These are phyloP conservation scores for Ceratocystis smalleyi DNA, from an alignment of 2,329 filamentous ascomycete genomes.

Conservation along the genomic window DNA sequence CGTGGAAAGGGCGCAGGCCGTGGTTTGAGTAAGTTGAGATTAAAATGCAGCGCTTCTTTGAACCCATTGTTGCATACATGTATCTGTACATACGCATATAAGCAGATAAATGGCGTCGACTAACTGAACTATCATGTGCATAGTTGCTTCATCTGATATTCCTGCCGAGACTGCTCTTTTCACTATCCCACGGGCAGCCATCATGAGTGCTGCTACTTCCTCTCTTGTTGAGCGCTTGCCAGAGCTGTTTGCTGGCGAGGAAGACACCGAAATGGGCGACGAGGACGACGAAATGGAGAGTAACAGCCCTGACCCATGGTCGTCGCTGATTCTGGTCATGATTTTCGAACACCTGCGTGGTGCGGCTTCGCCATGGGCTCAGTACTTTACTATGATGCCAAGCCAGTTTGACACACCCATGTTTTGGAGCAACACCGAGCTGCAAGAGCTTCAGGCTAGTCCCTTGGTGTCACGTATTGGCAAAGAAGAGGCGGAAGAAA, in stretches of 20 bases:
- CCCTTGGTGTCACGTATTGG: conserved; percentile 65
- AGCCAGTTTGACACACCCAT: conserved; percentile 65
- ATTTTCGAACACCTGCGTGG: conserved; percentile 55
- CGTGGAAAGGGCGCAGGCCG: conserved; percentile 36
- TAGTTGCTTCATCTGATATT: conserved; percentile 58
- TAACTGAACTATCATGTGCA: neutral
- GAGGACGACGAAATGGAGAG: conserved; percentile 25
- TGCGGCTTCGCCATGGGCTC: conserved; percentile 51
- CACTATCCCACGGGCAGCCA: conserved; percentile 54
- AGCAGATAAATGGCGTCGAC: neutral
- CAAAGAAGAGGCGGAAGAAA: conserved; percentile 51
- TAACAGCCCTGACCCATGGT: conserved; percentile 37
- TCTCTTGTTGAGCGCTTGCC: conserved; percentile 44
- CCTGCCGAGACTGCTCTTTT: conserved; percentile 63
- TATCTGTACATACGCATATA: neutral
- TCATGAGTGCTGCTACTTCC: conserved; percentile 62
- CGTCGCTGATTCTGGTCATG: conserved; percentile 56
- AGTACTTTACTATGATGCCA: conserved; percentile 65
- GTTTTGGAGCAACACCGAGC: conserved; percentile 65
- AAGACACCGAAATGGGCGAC: conserved; percentile 20
- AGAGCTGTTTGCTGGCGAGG: conserved; percentile 32
- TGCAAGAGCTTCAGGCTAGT: conserved; percentile 59
- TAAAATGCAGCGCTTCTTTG: neutral
- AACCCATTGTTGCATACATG: neutral
- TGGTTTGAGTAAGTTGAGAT: conserved; percentile 34